These are phyloP conservation scores for Candida insectorum DNA, from an alignment of 805 yeast species.

Conservation along the genomic window DNA sequence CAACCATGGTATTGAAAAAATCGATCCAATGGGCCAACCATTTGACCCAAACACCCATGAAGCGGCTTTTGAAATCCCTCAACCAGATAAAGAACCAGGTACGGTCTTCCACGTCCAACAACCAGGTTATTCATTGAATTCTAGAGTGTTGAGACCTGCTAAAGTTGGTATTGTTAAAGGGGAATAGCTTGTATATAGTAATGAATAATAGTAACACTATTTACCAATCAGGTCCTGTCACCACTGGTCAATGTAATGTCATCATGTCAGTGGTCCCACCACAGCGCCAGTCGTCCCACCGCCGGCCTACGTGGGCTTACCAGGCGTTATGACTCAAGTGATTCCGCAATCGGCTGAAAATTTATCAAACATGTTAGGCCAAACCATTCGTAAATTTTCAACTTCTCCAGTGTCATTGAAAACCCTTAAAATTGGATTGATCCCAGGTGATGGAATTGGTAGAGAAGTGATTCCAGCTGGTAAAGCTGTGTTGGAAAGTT, in stretches of 20 bases:
- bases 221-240: too few species aligned
- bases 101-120: conserved; percentile 92
- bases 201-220: too few species aligned
- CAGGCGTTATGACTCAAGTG: too few species aligned
- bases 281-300: too few species aligned
- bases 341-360: too few species aligned
- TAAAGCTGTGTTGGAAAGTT: conserved; percentile 74
- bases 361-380: conserved; percentile 4
- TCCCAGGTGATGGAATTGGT: conserved; percentile 99
- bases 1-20: conserved; percentile 75
- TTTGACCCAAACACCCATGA: conserved; percentile 93
- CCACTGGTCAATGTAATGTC: too few species aligned
- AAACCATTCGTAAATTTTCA: conserved; percentile 11
- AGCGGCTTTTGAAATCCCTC: conserved; percentile 85
- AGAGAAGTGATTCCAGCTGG: conserved; percentile 98
- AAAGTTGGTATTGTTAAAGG: conserved; percentile 90
- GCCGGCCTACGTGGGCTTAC: too few species aligned
- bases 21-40: conserved; percentile 78
- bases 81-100: conserved; percentile 86
- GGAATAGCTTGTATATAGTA: conserved; percentile 12
- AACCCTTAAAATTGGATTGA: conserved; percentile 55
- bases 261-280: too few species aligned
- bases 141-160: conserved; percentile 90
- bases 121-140: conserved; percentile 80
- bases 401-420: conserved; percentile 22